phyloP scores from a whole-genome alignment of 768 basidiomycete genomes.

The Amanita muscaria region DNA sequence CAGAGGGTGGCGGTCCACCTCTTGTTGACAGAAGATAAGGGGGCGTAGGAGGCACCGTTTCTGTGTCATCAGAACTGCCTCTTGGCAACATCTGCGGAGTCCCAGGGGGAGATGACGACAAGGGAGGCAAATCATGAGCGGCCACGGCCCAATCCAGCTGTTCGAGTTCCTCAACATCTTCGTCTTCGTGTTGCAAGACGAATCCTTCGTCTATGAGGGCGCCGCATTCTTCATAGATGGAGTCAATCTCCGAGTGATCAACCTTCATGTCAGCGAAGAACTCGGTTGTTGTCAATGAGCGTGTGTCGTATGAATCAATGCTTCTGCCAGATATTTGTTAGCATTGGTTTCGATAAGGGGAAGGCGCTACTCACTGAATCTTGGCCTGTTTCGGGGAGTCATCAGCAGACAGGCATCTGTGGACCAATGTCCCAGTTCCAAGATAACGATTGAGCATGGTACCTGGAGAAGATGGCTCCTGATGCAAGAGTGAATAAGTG shows the following conservation, averaged over 20 bases:
- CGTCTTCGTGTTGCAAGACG: not conserved
- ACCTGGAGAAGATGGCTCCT: not conserved
- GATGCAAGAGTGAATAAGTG: constrained; percentile 1
- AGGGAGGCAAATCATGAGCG: not conserved
- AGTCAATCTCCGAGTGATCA: not conserved
- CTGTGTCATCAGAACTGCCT: not conserved
- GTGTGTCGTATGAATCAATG: not conserved
- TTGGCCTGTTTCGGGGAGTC: not conserved
- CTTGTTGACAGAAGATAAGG: not conserved
- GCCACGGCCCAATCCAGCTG: not conserved
- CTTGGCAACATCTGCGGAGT: not conserved
- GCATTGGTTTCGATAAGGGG: not conserved
- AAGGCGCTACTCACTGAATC: not conserved
- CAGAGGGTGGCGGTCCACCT: not conserved
- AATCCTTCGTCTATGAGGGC: constrained; percentile 2
- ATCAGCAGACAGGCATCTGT: not conserved
- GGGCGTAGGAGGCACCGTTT: not conserved
- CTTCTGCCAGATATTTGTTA: not conserved
- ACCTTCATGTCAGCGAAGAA: not conserved
- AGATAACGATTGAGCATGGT: constrained; percentile 1
- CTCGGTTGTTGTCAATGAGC: not conserved
- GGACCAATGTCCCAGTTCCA: not conserved
- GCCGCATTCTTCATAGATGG: not conserved
- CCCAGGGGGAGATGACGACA: not conserved
- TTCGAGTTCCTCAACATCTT: not conserved